Conservation (phyloP, 129 eudicot species). For the Heracleum sosnowskyi region DNA sequence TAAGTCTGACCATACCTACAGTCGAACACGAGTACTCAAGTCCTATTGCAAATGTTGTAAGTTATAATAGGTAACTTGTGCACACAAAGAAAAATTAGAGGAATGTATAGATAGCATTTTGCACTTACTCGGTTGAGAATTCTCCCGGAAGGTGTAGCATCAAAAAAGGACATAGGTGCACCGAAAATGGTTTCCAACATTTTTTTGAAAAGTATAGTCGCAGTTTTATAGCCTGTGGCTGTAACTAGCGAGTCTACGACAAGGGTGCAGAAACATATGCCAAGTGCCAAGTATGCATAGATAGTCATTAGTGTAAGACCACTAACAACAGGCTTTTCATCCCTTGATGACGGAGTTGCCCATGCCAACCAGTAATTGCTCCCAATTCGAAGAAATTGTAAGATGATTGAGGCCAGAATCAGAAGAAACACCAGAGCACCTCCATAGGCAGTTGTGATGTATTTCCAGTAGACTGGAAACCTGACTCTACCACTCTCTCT, state of each 20-base stretch:
- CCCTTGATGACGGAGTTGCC: conserved; percentile 61
- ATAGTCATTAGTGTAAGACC: conserved; percentile 45
- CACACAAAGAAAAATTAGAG: too few species aligned
- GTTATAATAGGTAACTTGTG: too few species aligned
- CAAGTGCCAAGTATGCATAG: conserved; percentile 54
- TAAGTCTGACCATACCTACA: too few species aligned
- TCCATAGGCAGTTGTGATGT: conserved; percentile 80
- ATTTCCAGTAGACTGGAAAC: conserved; percentile 57
- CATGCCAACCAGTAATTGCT: conserved; percentile 94
- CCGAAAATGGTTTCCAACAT: conserved; percentile 71
- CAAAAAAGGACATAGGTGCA: conserved; percentile 98
- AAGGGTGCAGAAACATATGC: conserved; percentile 14
- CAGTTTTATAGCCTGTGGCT: conserved; percentile 68
- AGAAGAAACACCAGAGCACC: conserved; percentile 43
- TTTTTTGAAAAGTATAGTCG: conserved; percentile 57
- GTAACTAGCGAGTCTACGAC: conserved; percentile 44
- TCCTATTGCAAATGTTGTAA: too few species aligned
- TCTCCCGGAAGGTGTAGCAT: conserved; percentile 85
- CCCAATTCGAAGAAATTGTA: conserved; percentile 58
- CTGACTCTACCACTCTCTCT: conserved; percentile 71
- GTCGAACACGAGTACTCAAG: too few species aligned
- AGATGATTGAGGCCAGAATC: conserved; percentile 42
- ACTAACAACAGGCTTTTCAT: conserved; percentile 30
- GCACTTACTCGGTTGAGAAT: conserved; percentile 64
- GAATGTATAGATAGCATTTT: too few species aligned